These are phyloP conservation scores for Penstemon davidsonii DNA, from an alignment of 257 asterid species.

Conservation along the genomic window DNA sequence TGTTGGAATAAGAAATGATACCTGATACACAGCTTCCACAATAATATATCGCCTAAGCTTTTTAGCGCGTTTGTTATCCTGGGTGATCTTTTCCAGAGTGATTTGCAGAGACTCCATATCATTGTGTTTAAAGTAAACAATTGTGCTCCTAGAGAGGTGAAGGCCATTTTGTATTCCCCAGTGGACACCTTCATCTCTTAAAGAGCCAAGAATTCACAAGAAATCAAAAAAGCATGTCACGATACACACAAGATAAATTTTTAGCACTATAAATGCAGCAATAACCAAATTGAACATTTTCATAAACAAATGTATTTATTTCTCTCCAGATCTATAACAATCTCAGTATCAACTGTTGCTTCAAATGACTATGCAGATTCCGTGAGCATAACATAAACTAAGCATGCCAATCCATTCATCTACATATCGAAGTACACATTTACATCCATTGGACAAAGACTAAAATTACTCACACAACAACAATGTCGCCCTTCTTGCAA, in stretches of 20 bases:
- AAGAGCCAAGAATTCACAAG: constrained; percentile 25
- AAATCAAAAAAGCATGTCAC: constrained; percentile 5
- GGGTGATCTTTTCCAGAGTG: constrained; percentile 67
- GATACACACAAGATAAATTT: background rate
- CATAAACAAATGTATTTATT: too few relatives aligned
- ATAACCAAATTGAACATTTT: too few relatives aligned
- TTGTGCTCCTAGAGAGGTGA: constrained; percentile 92
- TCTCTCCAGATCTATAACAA: too few relatives aligned
- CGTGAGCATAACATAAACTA: background rate
- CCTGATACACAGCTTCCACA: constrained; percentile 97
- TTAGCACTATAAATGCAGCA: too few relatives aligned
- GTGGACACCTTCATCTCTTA: constrained; percentile 95
- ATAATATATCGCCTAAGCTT: constrained; percentile 90
- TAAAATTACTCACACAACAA: constrained; percentile 67
- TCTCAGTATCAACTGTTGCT: too few relatives aligned
- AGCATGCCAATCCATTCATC: background rate
- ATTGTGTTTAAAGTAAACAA: constrained; percentile 84
- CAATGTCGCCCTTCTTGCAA: constrained; percentile 91
- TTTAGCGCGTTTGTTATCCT: constrained; percentile 75
- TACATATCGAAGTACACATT: background rate
- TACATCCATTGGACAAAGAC: background rate
- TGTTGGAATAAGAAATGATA: constrained; percentile 31
- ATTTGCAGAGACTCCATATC: constrained; percentile 71
- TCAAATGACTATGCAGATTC: too few relatives aligned
- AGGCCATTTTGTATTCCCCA: constrained; percentile 98